Evolutionary conservation across 225 moss, liverwort and hornwort species (phyloP), one percentile per base, ranked within the genome.

Genomic region (Anthoceros angustus): DNA sequence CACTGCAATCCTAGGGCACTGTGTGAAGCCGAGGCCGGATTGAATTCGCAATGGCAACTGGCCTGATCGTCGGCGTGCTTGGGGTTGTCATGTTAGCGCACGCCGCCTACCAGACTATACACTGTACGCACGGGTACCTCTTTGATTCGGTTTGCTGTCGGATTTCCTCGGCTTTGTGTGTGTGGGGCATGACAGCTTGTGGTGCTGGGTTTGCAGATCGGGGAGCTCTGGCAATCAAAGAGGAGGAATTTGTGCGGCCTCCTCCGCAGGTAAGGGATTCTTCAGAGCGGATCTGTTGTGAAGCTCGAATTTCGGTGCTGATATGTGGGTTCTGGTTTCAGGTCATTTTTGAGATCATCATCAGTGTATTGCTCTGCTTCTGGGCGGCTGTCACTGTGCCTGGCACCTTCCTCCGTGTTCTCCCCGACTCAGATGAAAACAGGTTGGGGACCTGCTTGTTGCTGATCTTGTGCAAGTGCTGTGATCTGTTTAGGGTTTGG

Each of bases 351-450:
- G 55, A 55, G 55, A 55, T 55, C 14, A 23, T 23, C 18, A 11
- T 55, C 8, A 55, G 55, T 55, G 7, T 55, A 3, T 18, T 15
- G 55, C n/a, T 55, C 15, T 55, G 55, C 14, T 23, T 55, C 18
- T 15, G 55, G 55, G 55, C 55, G n/a, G 55, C 55, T 55, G 10
- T 55, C n/a, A 23, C 55, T 55, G 55, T 55, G 18, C 55, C 55
- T 55, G 55, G 55, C 55, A 15, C 18, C 18, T 55, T 55, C 7
- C 6, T 55, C 14, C 55, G 55, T 23, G 4, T 55, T 55, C n/a
- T 55, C 7, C 55, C 55, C 23, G 55, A 55, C 23, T 15, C 55
- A 8, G 55, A 55, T n/a, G 8, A 55, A 18, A 55, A 20, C n/a
- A 55, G 55, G 55, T 55, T 7, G n/a, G 55, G 18, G 5, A 48